phyloP scores from a whole-genome alignment of 495 filamentous ascomycete genomes.

The Aspergillus sclerotiicarbonarius region DNA sequence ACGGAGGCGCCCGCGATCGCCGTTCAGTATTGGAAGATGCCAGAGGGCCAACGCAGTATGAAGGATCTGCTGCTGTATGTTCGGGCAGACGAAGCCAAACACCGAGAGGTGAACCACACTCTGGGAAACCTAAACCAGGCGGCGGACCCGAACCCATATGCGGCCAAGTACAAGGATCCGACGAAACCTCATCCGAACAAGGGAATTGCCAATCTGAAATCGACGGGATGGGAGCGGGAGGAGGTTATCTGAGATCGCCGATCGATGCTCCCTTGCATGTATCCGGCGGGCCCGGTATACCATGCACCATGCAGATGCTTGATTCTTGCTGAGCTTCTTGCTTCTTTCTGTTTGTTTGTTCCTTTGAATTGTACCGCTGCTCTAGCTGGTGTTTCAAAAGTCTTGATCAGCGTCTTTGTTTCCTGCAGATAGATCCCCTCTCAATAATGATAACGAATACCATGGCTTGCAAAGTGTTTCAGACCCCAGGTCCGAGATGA shows the following conservation, averaged over 20 bases:
- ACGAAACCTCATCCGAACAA: slow-evolving; percentile 65
- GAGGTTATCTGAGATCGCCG: slow-evolving; percentile 64
- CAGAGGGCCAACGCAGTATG: slow-evolving; percentile 79
- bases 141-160: slow-evolving; percentile 87
- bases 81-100: slow-evolving; percentile 93
- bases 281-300: not conserved
- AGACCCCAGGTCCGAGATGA: not conserved
- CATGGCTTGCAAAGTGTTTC: too few relatives aligned
- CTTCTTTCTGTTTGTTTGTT: too few relatives aligned
- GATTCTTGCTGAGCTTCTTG: not conserved
- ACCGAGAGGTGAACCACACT: slow-evolving; percentile 96
- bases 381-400: not conserved
- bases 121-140: slow-evolving; percentile 79
- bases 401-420: too few relatives aligned
- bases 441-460: too few relatives aligned
- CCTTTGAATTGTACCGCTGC: not conserved
- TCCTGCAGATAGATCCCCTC: too few relatives aligned
- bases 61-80: slow-evolving; percentile 83
- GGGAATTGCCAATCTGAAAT: slow-evolving; percentile 64
- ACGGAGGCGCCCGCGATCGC: slow-evolving; percentile 86
- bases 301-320: not conserved
- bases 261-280: not conserved
- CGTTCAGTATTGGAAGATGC: slow-evolving; percentile 88
- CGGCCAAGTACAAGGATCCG: slow-evolving; percentile 66
- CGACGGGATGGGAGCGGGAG: slow-evolving; percentile 75